Evolutionary conservation across 1,284 basidiomycete genomes (phyloP).

Genomic region (Heterobasidion annosum): DNA sequence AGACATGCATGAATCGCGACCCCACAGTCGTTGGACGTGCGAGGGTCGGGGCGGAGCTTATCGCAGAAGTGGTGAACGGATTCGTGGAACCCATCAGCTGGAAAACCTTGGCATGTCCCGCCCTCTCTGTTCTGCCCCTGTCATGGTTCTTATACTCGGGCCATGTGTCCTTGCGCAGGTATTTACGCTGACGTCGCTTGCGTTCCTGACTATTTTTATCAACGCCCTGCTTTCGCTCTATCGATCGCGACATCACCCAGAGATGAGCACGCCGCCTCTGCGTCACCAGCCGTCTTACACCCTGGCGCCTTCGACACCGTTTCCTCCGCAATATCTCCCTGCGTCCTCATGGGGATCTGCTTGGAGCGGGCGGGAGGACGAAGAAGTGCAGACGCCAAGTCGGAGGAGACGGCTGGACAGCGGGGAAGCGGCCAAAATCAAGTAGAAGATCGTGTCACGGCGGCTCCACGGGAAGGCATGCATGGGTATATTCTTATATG

Average conservation of each 20-base stretch:
- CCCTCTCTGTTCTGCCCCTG: not conserved
- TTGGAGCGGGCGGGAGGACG: conserved; percentile 13
- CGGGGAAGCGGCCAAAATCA: conserved; percentile 48
- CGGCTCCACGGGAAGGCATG: not conserved
- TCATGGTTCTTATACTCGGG: not conserved
- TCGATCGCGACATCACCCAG: conserved; percentile 42
- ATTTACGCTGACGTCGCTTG: conserved; percentile 72
- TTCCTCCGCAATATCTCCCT: conserved; percentile 39
- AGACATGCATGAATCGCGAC: conserved; percentile 94
- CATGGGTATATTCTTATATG: conserved; percentile 4
- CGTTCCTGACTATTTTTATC: conserved; percentile 76
- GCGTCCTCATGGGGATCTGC: conserved; percentile 14
- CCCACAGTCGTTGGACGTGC: conserved; percentile 85
- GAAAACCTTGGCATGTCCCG: conserved; percentile 78
- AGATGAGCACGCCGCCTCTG: conserved; percentile 7
- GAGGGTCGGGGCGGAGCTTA: conserved; percentile 86
- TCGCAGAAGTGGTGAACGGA: conserved; percentile 92
- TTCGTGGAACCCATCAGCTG: conserved; percentile 97
- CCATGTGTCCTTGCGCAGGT: conserved; percentile 30
- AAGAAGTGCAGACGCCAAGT: conserved; percentile 29
- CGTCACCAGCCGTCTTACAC: conserved; percentile 28
- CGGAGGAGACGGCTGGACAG: conserved; percentile 56
- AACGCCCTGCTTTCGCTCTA: conserved; percentile 76
- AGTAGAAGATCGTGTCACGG: not conserved
- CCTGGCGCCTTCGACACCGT: conserved; percentile 31